phyloP scores from a whole-genome alignment of 2,329 filamentous ascomycete genomes.

The Hymenoscyphus salicellus region DNA sequence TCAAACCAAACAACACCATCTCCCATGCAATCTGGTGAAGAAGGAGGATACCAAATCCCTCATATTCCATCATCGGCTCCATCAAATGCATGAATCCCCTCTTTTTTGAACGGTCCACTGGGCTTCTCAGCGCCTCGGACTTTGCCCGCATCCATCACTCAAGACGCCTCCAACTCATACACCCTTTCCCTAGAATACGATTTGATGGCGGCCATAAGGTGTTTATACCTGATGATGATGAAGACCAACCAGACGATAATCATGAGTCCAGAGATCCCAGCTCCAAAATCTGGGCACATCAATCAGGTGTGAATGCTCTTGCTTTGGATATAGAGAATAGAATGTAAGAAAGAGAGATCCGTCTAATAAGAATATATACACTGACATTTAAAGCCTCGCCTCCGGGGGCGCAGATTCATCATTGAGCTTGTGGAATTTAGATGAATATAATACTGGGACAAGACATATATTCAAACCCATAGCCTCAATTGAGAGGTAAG shows the following conservation, averaged over 20 bases:
- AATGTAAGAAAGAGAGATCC: conserved; percentile 49
- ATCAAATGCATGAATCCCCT: conserved; percentile 58
- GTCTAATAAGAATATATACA: not conserved
- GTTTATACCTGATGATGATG: conserved; percentile 15
- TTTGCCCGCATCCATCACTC: conserved; percentile 65
- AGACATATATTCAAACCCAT: conserved; percentile 54
- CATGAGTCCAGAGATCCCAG: conserved; percentile 14
- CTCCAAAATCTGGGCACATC: conserved; percentile 59
- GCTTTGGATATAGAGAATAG: conserved; percentile 80
- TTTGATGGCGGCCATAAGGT: conserved; percentile 62
- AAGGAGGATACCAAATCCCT: no score
- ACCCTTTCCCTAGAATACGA: conserved; percentile 61
- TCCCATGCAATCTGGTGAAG: no score
- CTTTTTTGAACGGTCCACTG: conserved; percentile 72
- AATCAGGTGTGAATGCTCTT: conserved; percentile 74
- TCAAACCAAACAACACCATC: no score
- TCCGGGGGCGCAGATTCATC: conserved; percentile 84
- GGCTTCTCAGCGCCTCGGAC: conserved; percentile 59
- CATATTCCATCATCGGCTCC: no score
- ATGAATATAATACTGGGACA: conserved; percentile 47
- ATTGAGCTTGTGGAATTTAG: conserved; percentile 83
- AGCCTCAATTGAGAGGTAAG: conserved; percentile 47
- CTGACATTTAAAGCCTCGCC: conserved; percentile 55
- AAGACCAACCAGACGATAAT: conserved; percentile 1
- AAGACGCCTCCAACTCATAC: conserved; percentile 66